Percentiles rank a stretch among this genome's conserved stretches.
These are phyloP conservation scores for Jatropha multifida DNA, from an alignment of 441 rosid species.

Conservation along the genomic window DNA sequence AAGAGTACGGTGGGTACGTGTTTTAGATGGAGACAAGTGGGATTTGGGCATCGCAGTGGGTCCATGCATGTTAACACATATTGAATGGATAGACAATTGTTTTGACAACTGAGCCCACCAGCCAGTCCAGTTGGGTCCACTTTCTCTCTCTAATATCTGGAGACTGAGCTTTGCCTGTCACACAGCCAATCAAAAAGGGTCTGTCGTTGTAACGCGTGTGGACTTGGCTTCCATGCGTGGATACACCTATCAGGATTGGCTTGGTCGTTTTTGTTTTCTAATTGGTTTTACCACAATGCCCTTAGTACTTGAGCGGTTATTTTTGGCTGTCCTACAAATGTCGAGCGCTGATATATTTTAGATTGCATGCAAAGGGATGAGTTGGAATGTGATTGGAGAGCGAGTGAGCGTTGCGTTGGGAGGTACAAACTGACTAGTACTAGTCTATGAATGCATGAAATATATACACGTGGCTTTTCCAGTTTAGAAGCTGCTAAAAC, in stretches of 20 bases:
- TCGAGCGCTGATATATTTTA: background rate
- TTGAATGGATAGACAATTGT: background rate
- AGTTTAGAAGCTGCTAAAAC: background rate
- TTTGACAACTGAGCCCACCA: constrained; percentile 6
- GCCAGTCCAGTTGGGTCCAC: no score
- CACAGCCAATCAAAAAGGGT: constrained; percentile 44
- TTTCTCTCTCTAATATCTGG: background rate
- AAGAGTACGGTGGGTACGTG: constrained; percentile 69
- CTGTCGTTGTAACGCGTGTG: constrained; percentile 57
- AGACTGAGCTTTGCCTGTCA: constrained; percentile 1
- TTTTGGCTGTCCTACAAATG: constrained; percentile 34
- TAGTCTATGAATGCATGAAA: no score
- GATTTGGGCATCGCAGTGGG: constrained; percentile 35
- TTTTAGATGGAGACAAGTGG: constrained; percentile 60
- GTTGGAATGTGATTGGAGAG: constrained; percentile 37
- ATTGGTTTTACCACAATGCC: background rate
- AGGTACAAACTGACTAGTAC: background rate
- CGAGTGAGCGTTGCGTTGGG: background rate
- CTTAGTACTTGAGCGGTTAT: constrained; percentile 32
- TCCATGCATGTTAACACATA: constrained; percentile 50
- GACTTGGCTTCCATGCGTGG: constrained; percentile 68
- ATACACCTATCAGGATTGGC: constrained; percentile 66
- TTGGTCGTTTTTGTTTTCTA: constrained; percentile 17
- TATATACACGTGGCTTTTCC: constrained; percentile 18
- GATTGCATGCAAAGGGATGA: constrained; percentile 42